Conservation (phyloP, 345 rosid species). For the Bruguiera parviflora region DNA sequence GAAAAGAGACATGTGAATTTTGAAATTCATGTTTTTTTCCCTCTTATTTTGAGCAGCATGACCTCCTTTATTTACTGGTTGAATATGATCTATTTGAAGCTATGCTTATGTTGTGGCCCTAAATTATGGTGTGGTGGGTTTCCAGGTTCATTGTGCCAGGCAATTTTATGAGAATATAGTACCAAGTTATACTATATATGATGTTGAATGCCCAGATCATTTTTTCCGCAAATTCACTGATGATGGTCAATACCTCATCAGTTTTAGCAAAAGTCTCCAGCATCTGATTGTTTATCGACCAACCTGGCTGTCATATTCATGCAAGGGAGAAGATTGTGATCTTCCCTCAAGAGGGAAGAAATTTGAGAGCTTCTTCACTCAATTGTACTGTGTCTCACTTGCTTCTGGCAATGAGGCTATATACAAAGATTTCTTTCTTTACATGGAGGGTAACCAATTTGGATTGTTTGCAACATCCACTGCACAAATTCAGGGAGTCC, state of each 20-base stretch:
- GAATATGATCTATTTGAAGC: neutral
- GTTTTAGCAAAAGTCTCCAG: conserved; percentile 78
- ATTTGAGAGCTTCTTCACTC: conserved; percentile 86
- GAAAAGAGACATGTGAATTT: neutral
- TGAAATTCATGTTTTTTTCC: neutral
- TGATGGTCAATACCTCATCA: conserved; percentile 88
- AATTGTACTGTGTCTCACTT: conserved; percentile 64
- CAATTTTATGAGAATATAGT: conserved; percentile 88
- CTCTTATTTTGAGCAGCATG: neutral
- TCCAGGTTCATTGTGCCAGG: conserved; percentile 77
- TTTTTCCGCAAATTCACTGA: conserved; percentile 92
- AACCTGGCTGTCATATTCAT: conserved; percentile 70
- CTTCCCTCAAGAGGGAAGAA: conserved; percentile 62
- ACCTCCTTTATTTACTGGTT: neutral
- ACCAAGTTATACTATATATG: conserved; percentile 77
- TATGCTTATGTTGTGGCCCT: conserved; percentile 1
- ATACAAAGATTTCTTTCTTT: conserved; percentile 90
- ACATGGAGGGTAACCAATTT: conserved; percentile 55
- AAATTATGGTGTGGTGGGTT: conserved; percentile 14
- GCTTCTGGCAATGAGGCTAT: conserved; percentile 78
- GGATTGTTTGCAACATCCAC: conserved; percentile 94
- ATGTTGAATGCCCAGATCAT: conserved; percentile 84
- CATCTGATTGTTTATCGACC: conserved; percentile 92
- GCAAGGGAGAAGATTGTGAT: conserved; percentile 53
- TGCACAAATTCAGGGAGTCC: conserved; percentile 78